Percentiles rank a stretch among this genome's conserved stretches.
phyloP scores from a whole-genome alignment of 331 rosid species.

The Quercus lobata region DNA sequence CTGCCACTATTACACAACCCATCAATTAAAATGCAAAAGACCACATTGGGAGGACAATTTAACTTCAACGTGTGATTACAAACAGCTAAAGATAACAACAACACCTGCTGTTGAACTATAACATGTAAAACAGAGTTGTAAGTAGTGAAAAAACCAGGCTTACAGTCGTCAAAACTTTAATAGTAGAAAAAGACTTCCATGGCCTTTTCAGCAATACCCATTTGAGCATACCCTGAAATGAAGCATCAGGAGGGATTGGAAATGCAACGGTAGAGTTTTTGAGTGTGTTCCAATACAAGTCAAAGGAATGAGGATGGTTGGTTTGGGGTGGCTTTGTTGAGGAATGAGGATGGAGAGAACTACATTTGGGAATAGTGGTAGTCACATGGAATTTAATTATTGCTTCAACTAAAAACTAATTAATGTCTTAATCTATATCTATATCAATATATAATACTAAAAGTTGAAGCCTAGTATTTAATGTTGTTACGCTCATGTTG shows the following conservation, averaged over 20 bases:
- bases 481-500: too few species aligned
- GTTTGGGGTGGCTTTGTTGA: not conserved
- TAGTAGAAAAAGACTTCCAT: conserved; percentile 42
- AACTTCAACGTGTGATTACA: conserved; percentile 63
- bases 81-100: conserved; percentile 47
- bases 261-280: conserved; percentile 26
- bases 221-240: conserved; percentile 30
- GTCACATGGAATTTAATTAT: too few species aligned
- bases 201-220: conserved; percentile 46
- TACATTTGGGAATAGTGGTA: too few species aligned
- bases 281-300: conserved; percentile 42
- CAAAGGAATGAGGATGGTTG: not conserved
- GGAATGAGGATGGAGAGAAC: not conserved
- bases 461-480: too few species aligned
- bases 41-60: conserved; percentile 30
- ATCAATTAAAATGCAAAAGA: conserved; percentile 40
- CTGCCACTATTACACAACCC: conserved; percentile 51
- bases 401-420: rapidly evolving
- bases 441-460: too few species aligned
- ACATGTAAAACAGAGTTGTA: conserved; percentile 44
- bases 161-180: conserved; percentile 43
- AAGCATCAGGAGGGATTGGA: conserved; percentile 36
- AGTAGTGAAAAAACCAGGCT: conserved; percentile 37
- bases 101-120: conserved; percentile 35
- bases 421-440: too few species aligned